phyloP scores from a whole-genome alignment of 2,329 filamentous ascomycete genomes.

The Diaporthe velutina region DNA sequence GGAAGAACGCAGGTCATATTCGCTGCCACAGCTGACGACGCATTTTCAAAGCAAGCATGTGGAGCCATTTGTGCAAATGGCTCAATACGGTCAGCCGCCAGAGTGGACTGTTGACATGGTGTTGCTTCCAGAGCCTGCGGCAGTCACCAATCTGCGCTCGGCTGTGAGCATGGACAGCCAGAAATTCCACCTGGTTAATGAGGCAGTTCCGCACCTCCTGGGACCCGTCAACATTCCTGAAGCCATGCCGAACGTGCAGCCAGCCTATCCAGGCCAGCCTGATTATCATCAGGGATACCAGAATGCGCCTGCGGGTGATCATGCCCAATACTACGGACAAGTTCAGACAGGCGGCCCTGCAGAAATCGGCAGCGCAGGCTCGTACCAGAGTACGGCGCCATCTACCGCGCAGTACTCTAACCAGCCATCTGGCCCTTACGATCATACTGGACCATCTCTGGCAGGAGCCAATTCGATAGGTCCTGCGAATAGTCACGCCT shows the following conservation, averaged over 20 bases:
- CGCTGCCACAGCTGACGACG: constrained; percentile 71
- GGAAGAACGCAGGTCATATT: constrained; percentile 58
- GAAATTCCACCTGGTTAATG: constrained; percentile 51
- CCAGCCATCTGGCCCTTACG: constrained; percentile 6
- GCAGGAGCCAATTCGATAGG: not conserved
- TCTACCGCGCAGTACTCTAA: constrained; percentile 3
- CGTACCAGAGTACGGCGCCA: not conserved
- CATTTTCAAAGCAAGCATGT: constrained; percentile 65
- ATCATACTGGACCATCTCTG: constrained; percentile 3
- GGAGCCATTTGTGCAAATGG: constrained; percentile 45
- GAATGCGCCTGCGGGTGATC: constrained; percentile 14
- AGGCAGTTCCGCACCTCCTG: constrained; percentile 55
- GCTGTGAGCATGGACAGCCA: constrained; percentile 48
- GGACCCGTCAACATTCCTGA: constrained; percentile 36
- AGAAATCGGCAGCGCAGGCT: not conserved
- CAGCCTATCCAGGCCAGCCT: constrained; percentile 34
- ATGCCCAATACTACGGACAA: constrained; percentile 29
- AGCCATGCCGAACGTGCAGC: not conserved
- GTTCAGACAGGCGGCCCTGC: not conserved
- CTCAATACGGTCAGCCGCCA: constrained; percentile 43
- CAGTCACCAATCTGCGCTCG: constrained; percentile 47
- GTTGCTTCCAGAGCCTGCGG: constrained; percentile 51
- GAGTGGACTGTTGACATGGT: constrained; percentile 65
- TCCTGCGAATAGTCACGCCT: not conserved
- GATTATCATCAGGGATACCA: constrained; percentile 28